phyloP scores from a whole-genome alignment of 345 rosid genomes.

The Hibiscus tridactylites region DNA sequence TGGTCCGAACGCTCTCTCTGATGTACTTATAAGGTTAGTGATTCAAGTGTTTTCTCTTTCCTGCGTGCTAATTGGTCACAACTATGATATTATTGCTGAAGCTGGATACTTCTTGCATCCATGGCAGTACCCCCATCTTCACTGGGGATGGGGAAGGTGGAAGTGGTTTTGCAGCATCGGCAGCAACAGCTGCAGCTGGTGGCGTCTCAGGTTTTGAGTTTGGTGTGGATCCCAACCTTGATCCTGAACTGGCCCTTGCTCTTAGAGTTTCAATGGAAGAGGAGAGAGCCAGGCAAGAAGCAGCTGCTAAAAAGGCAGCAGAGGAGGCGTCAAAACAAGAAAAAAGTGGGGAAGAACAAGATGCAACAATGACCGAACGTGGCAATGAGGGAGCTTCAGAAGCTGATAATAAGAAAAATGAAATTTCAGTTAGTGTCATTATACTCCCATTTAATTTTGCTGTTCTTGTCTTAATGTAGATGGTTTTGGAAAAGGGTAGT shows the following conservation, averaged over 20 bases:
- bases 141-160: constrained; percentile 74
- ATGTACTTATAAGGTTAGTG: constrained; percentile 63
- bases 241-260: constrained; percentile 77
- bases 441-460: background rate
- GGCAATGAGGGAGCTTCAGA: constrained; percentile 32
- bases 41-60: background rate
- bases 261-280: constrained; percentile 82
- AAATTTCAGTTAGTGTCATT: constrained; percentile 33
- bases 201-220: constrained; percentile 59
- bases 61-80: background rate
- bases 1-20: constrained; percentile 84
- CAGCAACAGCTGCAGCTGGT: constrained; percentile 68
- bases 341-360: constrained; percentile 37
- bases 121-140: constrained; percentile 59
- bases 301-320: constrained; percentile 65
- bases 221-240: constrained; percentile 75
- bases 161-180: constrained; percentile 60
- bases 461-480: background rate
- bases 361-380: constrained; percentile 37
- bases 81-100: background rate
- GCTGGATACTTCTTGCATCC: background rate
- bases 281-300: constrained; percentile 82
- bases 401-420: constrained; percentile 35
- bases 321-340: constrained; percentile 46
- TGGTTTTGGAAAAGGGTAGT: background rate